A percentile compares a stretch with the other conserved stretches of the same genome.
Evolutionary conservation across 371 early-diverging fungal species (phyloP).

Genomic region (Mortierella sp.): DNA sequence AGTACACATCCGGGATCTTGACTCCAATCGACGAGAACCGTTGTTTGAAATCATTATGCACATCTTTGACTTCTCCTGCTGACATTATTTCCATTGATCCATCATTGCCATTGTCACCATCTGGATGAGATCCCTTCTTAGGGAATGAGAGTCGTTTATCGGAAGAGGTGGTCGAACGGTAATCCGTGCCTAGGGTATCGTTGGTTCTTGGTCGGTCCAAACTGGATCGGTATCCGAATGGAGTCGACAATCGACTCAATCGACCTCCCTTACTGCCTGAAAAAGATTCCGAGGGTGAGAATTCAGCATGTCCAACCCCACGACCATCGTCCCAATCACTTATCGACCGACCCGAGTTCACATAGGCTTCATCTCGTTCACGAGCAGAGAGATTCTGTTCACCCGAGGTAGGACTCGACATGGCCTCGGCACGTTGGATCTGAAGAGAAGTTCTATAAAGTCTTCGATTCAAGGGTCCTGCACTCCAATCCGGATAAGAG

Average conservation of each 20-base stretch:
- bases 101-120: neutral
- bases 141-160: neutral
- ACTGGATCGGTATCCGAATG: no score
- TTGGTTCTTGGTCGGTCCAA: no score
- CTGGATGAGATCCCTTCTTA: neutral
- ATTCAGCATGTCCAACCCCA: slow-evolving; percentile 19
- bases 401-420: no score
- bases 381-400: neutral
- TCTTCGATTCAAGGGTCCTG: slow-evolving; percentile 15
- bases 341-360: no score
- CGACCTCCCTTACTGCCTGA: no score
- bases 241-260: no score
- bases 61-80: neutral
- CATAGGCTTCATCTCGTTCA: no score
- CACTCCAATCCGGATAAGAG: slow-evolving; percentile 21
- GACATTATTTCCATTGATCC: neutral
- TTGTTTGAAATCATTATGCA: slow-evolving; percentile 11
- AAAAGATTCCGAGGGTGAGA: neutral
- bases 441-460: slow-evolving; percentile 27
- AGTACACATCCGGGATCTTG: slow-evolving; percentile 35
- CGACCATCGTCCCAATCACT: slow-evolving; percentile 33
- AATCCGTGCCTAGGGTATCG: neutral
- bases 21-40: slow-evolving; percentile 39
- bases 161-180: neutral
- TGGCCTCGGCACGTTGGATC: neutral